Evolutionary conservation across 2,329 filamentous ascomycete genomes (phyloP).

Genomic region (Alternaria novae-zelandiae): DNA sequence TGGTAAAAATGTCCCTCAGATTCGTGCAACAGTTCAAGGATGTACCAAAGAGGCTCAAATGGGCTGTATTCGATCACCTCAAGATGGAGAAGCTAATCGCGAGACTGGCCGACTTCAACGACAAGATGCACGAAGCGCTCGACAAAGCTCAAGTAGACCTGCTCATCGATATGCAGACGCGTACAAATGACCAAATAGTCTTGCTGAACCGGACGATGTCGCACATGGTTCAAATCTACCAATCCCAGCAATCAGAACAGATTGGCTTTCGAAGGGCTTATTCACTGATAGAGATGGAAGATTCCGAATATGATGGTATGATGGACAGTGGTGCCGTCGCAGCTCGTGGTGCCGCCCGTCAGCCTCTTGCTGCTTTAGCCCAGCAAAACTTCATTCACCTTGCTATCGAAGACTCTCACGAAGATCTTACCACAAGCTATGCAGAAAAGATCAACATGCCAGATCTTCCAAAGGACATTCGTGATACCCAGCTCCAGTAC

Average conservation of each 20-base stretch:
- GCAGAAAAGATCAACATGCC: conserved; percentile 30
- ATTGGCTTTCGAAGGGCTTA: conserved; percentile 15
- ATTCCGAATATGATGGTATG: conserved; percentile 25
- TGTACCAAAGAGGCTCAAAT: conserved; percentile 36
- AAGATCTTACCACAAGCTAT: conserved; percentile 34
- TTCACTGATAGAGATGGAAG: conserved; percentile 24
- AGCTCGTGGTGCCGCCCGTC: conserved; percentile 15
- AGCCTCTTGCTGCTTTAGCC: conserved; percentile 39
- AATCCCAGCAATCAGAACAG: conserved; percentile 23
- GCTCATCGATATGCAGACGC: conserved; percentile 38
- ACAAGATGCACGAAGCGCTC: conserved; percentile 46
- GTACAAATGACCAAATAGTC: conserved; percentile 47
- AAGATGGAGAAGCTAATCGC: conserved; percentile 42
- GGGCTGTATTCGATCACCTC: conserved; percentile 41
- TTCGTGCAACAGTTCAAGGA: conserved; percentile 37
- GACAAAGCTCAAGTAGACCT: conserved; percentile 37
- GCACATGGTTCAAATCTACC: conserved; percentile 44
- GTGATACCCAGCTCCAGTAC: conserved; percentile 9
- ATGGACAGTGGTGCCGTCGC: background rate
- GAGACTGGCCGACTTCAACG: conserved; percentile 44
- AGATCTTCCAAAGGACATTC: conserved; percentile 20
- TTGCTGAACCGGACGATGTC: conserved; percentile 45
- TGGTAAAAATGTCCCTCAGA: conserved; percentile 38
- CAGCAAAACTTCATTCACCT: conserved; percentile 46
- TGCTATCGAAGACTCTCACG: conserved; percentile 37